phyloP scores from a whole-genome alignment of 2,329 filamentous ascomycete genomes.

The Pyricularia grisea region DNA sequence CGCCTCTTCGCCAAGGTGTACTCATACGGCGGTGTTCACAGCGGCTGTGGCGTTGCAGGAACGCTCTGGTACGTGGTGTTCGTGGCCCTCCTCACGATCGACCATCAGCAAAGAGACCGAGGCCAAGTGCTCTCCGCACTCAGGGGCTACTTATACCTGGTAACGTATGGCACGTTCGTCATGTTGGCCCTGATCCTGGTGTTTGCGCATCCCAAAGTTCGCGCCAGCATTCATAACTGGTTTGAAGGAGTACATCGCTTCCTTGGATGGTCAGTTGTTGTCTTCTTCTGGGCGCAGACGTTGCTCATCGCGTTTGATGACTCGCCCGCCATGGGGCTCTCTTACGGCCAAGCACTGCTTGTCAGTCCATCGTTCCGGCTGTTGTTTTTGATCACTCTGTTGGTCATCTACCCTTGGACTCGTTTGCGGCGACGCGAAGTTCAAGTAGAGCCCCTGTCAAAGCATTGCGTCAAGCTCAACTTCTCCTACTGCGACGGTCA shows the following conservation, averaged over 20 bases:
- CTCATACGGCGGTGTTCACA: slow-evolving; percentile 43
- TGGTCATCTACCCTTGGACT: slow-evolving; percentile 65
- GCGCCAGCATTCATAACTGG: slow-evolving; percentile 20
- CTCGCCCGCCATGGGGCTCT: slow-evolving; percentile 18
- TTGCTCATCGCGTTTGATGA: slow-evolving; percentile 42
- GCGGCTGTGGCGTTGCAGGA: slow-evolving; percentile 38
- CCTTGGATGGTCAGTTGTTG: slow-evolving; percentile 20
- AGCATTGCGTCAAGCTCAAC: slow-evolving; percentile 62
- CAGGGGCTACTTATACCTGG: slow-evolving; percentile 16
- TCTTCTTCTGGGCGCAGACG: slow-evolving; percentile 55
- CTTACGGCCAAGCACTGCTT: slow-evolving; percentile 26
- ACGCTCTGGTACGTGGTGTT: slow-evolving; percentile 34
- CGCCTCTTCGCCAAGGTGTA: slow-evolving; percentile 39
- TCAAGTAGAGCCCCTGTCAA: slow-evolving; percentile 55
- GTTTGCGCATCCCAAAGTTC: slow-evolving; percentile 19
- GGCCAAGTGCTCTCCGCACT: slow-evolving; percentile 11
- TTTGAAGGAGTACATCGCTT: slow-evolving; percentile 27
- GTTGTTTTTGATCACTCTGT: slow-evolving; percentile 51
- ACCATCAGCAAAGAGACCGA: slow-evolving; percentile 10
- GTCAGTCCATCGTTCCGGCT: slow-evolving; percentile 52
- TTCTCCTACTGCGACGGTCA: slow-evolving; percentile 55
- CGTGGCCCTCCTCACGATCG: slow-evolving; percentile 23
- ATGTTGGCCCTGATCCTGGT: slow-evolving; percentile 18
- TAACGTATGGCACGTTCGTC: slow-evolving; percentile 17
- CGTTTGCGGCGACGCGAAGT: slow-evolving; percentile 60